These are phyloP conservation scores for Solanum tacnaense DNA, from an alignment of 257 asterid genomes.

Conservation along the genomic window DNA sequence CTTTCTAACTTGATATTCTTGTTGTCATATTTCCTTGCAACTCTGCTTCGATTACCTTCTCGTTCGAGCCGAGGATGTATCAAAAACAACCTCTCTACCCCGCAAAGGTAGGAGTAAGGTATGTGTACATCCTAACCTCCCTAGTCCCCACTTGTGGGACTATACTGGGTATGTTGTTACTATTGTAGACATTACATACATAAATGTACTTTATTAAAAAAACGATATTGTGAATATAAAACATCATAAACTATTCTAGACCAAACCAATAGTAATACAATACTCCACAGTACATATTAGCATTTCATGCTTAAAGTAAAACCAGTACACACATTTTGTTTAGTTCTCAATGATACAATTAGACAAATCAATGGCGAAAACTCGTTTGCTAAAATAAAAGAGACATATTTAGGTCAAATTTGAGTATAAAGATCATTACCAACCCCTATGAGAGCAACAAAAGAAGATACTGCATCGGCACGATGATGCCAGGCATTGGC, in stretches of 20 bases:
- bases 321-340: not conserved
- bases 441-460: conserved; percentile 97
- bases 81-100: not conserved
- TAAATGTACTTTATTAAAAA: not conserved
- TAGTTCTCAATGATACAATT: not conserved
- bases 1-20: not conserved
- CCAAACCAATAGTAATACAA: not conserved
- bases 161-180: not conserved
- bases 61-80: not conserved
- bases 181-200: not conserved
- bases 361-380: not conserved
- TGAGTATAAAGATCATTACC: conserved; percentile 40
- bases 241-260: not conserved
- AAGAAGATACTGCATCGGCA: conserved; percentile 88
- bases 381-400: not conserved
- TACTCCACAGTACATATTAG: not conserved
- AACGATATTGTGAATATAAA: not conserved
- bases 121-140: not conserved
- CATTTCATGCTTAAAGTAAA: not conserved
- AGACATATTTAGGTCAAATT: not conserved
- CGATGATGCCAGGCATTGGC: conserved; percentile 99
- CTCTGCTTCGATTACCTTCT: not conserved
- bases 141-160: not conserved
- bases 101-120: not conserved
- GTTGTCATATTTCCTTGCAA: not conserved